Base-by-base conservation (phyloP, 2,329 filamentous ascomycete genomes). In the Talaromyces sp. region DNA sequence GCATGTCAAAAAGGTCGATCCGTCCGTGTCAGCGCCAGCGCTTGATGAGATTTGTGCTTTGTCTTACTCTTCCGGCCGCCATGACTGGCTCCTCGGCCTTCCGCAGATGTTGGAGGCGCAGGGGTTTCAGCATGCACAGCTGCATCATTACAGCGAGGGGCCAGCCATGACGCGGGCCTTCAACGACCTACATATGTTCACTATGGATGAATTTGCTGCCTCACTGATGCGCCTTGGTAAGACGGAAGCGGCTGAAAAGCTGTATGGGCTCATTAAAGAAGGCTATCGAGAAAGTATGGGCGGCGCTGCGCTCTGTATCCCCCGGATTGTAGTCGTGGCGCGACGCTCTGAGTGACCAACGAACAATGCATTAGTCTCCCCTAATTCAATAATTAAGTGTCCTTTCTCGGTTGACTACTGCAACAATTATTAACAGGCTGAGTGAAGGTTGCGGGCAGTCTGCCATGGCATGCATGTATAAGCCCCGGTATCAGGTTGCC, bases 21-120 rank as follows among this genome's bases (percentile, higher is more conserved):
- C 43, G 3, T 60, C 54, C 50, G 32, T 59, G 5, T 27, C 49
- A 2, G 61, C 64, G 1, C 56, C 60, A 27, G 63, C 64, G 13
- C 54, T 68, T 5, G 62, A 69, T 10, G 60, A 65, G 57, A 55
- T 69, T 9, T 59, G 59, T 5, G 27, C 58, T 10, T 58, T 60
- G 13, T 62, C 59, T n/a, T 59, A 65, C 58, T 61, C 67, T 2
- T 57, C 55, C 3, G 67, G 67, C 7, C 63, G 65, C n/a, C 64
- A 68, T 61, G 63, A 68, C 52, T 68, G 66, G 63, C 56, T 62
- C 3, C 55, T 67, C 32, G 60, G 64, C 32, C 58, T 67, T 14
- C 62, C 65, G 9, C n/a, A 57, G 21, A 55, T 63, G 53, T 21
- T 68, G 46, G 38, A 52, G 13, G 21, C 56, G 11, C 35, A 56